phyloP scores from a whole-genome alignment of 2,329 filamentous ascomycete species.

The Aureobasidium sp. region DNA sequence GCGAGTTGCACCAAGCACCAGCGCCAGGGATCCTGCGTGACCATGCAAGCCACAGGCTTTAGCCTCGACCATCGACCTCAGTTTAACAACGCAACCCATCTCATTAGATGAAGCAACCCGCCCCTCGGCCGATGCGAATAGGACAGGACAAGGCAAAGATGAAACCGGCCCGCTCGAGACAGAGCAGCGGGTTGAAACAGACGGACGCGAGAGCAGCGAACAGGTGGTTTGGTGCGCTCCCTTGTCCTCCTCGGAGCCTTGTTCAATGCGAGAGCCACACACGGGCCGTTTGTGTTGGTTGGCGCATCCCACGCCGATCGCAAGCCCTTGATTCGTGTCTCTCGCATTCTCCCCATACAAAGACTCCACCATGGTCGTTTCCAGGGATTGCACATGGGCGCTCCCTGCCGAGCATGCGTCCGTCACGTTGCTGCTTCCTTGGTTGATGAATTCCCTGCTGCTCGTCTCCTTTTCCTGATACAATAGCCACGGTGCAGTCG shows the following conservation, averaged over 20 bases:
- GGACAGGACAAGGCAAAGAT: neutral
- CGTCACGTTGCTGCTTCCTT: slow-evolving; percentile 1
- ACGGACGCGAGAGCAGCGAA: no score
- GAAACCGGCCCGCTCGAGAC: slow-evolving; percentile 4
- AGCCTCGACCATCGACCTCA: slow-evolving; percentile 10
- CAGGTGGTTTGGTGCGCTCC: no score
- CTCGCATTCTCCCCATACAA: slow-evolving; percentile 11
- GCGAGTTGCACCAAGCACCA: slow-evolving; percentile 3
- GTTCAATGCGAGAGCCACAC: neutral
- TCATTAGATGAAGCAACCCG: neutral
- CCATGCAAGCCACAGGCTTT: slow-evolving; percentile 15
- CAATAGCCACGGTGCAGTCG: no score
- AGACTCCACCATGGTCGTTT: slow-evolving; percentile 10
- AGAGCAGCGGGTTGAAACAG: neutral
- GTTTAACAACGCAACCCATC: slow-evolving; percentile 3
- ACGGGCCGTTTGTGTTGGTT: slow-evolving; percentile 4
- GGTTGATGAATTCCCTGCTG: neutral
- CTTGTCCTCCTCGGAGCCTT: neutral
- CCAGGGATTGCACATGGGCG: slow-evolving; percentile 7
- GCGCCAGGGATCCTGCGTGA: slow-evolving; percentile 7
- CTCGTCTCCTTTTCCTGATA: slow-evolving; percentile 4
- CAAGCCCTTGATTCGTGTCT: slow-evolving; percentile 8
- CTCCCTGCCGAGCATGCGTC: slow-evolving; percentile 9
- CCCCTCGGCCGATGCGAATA: neutral
- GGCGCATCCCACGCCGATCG: slow-evolving; percentile 12